These are phyloP conservation scores for Venturia carpophila DNA, from an alignment of 2,329 filamentous ascomycete species.

Conservation along the genomic window DNA sequence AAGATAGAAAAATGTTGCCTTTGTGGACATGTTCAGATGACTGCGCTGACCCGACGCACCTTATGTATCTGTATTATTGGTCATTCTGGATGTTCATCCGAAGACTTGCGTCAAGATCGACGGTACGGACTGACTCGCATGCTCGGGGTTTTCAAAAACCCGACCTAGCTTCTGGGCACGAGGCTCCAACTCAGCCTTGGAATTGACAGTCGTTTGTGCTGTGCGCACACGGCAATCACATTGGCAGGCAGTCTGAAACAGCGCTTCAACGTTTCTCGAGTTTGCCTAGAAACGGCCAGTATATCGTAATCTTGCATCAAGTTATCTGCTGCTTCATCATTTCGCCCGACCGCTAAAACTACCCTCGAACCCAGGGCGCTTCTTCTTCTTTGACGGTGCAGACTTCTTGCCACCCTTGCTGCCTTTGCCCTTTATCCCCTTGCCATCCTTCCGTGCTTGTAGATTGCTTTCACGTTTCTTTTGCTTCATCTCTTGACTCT, in stretches of 20 bases:
- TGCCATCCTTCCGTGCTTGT: constrained; percentile 65
- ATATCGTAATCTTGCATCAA: background rate
- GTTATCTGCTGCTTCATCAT: background rate
- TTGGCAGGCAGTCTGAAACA: background rate
- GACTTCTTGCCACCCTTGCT: constrained; percentile 45
- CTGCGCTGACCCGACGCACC: too few species aligned
- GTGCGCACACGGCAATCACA: background rate
- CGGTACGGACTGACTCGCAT: background rate
- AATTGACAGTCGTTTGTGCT: background rate
- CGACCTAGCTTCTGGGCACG: background rate
- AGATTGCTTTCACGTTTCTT: constrained; percentile 48
- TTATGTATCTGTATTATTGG: too few species aligned
- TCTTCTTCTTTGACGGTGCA: constrained; percentile 43
- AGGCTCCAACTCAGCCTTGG: background rate
- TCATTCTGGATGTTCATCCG: background rate
- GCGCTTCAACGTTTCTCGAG: background rate
- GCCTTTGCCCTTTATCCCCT: constrained; percentile 58
- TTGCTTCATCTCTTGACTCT: constrained; percentile 42
- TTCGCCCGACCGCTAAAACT: constrained; percentile 47
- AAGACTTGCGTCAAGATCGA: background rate
- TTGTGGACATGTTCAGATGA: background rate
- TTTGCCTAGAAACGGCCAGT: background rate
- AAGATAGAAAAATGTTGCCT: background rate
- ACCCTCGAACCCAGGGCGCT: constrained; percentile 53
- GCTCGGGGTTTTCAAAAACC: background rate